Conservation (phyloP, 306 rosid species). For the Citrullus colocynthis region DNA sequence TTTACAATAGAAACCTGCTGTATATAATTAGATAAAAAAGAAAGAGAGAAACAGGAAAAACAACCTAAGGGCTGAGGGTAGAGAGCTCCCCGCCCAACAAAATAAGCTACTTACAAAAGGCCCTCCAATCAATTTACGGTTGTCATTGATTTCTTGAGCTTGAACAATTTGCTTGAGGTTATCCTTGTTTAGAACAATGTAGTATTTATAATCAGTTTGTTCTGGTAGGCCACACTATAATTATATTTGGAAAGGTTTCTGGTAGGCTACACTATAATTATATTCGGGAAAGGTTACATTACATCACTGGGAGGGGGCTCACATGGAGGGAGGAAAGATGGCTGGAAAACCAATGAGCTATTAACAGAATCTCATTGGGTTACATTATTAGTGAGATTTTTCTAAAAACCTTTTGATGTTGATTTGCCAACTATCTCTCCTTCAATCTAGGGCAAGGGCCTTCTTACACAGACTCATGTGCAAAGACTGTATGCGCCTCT, state of each 20-base stretch:
- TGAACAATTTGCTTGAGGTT: not conserved
- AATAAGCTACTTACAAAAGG: not conserved
- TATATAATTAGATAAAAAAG: too few relatives aligned
- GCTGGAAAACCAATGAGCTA: not conserved
- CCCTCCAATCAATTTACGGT: not conserved
- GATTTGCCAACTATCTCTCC: not conserved
- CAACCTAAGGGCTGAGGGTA: not conserved
- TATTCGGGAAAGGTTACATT: not conserved
- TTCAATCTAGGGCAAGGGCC: not conserved
- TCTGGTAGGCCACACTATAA: not conserved
- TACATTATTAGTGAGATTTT: not conserved
- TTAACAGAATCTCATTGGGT: not conserved
- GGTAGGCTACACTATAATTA: not conserved
- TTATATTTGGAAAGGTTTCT: not conserved
- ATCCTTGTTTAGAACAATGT: not conserved
- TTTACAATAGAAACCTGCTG: not conserved
- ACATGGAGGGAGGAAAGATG: not conserved
- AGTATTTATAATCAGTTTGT: not conserved
- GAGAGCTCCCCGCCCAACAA: not conserved
- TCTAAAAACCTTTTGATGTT: not conserved
- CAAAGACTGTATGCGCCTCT: not conserved
- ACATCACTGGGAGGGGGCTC: not conserved
- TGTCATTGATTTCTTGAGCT: not conserved
- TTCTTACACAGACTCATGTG: not conserved
- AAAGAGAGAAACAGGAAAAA: not conserved